Conservation (phyloP, 805 yeast species). For the Lachancea thermotolerans region DNA sequence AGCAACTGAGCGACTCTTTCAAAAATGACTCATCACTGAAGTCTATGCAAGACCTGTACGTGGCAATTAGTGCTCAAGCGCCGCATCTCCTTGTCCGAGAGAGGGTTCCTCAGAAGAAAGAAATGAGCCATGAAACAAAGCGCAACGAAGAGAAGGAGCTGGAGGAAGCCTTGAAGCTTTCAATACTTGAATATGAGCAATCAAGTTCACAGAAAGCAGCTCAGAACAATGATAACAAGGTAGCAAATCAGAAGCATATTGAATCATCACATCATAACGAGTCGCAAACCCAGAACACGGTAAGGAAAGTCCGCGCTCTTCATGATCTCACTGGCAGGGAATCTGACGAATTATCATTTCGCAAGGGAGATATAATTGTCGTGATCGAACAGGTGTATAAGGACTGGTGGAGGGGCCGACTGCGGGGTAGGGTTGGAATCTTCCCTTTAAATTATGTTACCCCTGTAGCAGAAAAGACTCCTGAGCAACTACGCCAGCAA, state of each 20-base stretch:
- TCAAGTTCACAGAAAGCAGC: background rate
- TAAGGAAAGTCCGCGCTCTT: conserved; percentile 72
- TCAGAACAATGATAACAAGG: background rate
- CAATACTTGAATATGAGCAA: conserved; percentile 50
- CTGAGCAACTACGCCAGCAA: conserved; percentile 50
- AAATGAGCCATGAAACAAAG: conserved; percentile 40
- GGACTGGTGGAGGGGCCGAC: conserved; percentile 94
- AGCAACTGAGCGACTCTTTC: conserved; percentile 60
- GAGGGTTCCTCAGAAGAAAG: conserved; percentile 50
- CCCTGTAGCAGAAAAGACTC: conserved; percentile 60
- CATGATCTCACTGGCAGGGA: conserved; percentile 76
- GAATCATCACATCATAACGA: conserved; percentile 10
- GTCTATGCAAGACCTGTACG: conserved; percentile 58
- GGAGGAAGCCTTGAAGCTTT: conserved; percentile 65
- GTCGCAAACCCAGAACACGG: conserved; percentile 24
- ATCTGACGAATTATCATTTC: conserved; percentile 80
- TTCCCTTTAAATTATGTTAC: conserved; percentile 91
- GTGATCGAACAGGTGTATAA: conserved; percentile 82
- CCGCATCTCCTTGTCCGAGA: conserved; percentile 40
- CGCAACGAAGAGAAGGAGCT: conserved; percentile 72
- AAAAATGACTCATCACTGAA: conserved; percentile 67
- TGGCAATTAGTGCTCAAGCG: conserved; percentile 38
- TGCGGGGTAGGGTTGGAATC: conserved; percentile 75
- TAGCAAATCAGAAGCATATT: no score
- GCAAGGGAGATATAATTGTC: conserved; percentile 79